Evolutionary conservation across 345 rosid species (phyloP), one percentile per base, ranked within the genome.

Genomic region (Moringa oleifera): DNA sequence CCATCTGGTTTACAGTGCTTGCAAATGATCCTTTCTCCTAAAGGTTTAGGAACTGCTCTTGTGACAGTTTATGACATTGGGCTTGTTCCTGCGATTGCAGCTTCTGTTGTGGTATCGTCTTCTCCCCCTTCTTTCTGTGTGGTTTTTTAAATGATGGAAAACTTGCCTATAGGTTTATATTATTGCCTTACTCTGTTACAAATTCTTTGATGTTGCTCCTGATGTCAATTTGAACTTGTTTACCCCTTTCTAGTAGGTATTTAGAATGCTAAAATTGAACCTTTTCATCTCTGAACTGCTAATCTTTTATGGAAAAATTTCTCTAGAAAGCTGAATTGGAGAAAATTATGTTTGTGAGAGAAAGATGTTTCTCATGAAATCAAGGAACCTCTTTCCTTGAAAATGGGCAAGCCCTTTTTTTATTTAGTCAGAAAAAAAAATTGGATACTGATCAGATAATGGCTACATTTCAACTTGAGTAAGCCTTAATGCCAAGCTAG

Each of bases 61-160:
- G 91, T 89, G 63, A 81, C 86, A 31, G 82, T 89, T 66, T 74
- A 77, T 68, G 98, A 90, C 67, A 67, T 93, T 71, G 96, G 97
- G 68, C 89, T 93, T 73, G 73, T 80, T 68, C 90, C 94, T 73
- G 83, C 85, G 23, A 77, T 74, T 55, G 63, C 84, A 36, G 91
- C 94, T 71, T 87, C 85, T 77, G 85, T 88, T 11, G 63, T 74
- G 87, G 98, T 93, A 85, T 66, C 70, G 51, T 59, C 28, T 67
- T 61, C 68, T 18, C 64, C 55, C 50, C 51, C 9, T 59, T 24
- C n/a, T 66, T 5, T 25, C 28, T 16, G 23, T 45, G 18, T 55
- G 46, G 21, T 31, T 51, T 65, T 46, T 19, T n/a, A 49, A 23
- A 53, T 41, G 18, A 57, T 24, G 33, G 25, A 53, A 63, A 67